Percentiles rank a stretch among this genome's conserved stretches.
Conservation (phyloP, 345 rosid species). For the Erysimum cheiranthoides region DNA sequence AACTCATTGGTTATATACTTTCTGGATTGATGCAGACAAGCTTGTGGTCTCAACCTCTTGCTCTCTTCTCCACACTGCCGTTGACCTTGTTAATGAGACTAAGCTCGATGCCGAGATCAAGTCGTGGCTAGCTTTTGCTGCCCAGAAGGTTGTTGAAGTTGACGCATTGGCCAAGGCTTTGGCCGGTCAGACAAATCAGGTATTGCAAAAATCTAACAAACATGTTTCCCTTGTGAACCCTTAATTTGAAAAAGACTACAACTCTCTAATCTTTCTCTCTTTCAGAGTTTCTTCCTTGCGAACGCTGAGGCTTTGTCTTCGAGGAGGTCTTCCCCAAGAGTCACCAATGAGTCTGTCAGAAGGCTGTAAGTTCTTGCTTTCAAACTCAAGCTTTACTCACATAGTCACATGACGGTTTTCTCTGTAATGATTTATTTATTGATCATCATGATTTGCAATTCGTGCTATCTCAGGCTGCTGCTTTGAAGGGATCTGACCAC, state of each 20-base stretch:
- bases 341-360: slow-evolving; percentile 93
- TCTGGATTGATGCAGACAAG: slow-evolving; percentile 60
- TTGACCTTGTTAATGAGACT: slow-evolving; percentile 86
- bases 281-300: slow-evolving; percentile 76
- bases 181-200: slow-evolving; percentile 90
- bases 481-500: slow-evolving; percentile 88
- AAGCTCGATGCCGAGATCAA: slow-evolving; percentile 87
- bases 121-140: slow-evolving; percentile 98
- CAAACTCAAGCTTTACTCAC: slow-evolving; percentile 5
- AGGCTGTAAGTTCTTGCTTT: slow-evolving; percentile 69
- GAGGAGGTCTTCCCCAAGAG: slow-evolving; percentile 89
- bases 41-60: slow-evolving; percentile 96
- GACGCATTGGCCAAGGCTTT: slow-evolving; percentile 91
- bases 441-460: slow-evolving; percentile 10
- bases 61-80: slow-evolving; percentile 98
- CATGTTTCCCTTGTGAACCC: slow-evolving; percentile 1
- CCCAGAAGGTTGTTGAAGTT: slow-evolving; percentile 94
- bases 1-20: slow-evolving; percentile 15
- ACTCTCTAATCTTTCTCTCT: slow-evolving; percentile 31
- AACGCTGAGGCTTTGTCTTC: slow-evolving; percentile 88
- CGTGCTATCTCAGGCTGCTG: slow-evolving; percentile 79
- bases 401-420: not conserved
- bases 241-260: not conserved
- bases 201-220: slow-evolving; percentile 28
- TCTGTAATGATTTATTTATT: not conserved